phyloP scores from a whole-genome alignment of 768 basidiomycete genomes.

The Phaffia tasmanica region DNA sequence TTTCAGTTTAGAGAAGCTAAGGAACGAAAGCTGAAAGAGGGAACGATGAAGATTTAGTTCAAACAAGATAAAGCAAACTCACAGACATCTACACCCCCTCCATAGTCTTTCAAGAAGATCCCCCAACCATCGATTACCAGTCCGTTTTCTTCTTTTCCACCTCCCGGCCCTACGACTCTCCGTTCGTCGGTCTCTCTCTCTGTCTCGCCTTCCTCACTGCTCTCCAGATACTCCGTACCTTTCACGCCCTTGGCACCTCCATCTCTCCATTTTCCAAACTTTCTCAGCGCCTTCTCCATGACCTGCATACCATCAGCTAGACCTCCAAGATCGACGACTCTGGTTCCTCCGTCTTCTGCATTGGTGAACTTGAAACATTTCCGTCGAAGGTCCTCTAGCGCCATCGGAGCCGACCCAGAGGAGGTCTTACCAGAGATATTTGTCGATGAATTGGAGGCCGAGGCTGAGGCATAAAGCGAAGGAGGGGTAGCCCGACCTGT shows the following conservation, averaged over 20 bases:
- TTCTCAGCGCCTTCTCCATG: conserved; percentile 75
- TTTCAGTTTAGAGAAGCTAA: conserved; percentile 14
- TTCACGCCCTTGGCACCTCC: conserved; percentile 6
- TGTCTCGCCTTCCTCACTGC: conserved; percentile 39
- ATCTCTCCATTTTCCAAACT: conserved; percentile 57
- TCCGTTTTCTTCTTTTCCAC: conserved; percentile 45
- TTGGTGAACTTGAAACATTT: conserved; percentile 80
- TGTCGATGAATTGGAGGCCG: conserved; percentile 28
- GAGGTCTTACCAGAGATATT: conserved; percentile 1
- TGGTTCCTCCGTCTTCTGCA: conserved; percentile 62
- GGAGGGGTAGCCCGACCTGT: neutral
- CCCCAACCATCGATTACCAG: conserved; percentile 83
- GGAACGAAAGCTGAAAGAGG: neutral
- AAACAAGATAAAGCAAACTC: conserved; percentile 13
- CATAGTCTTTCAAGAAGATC: conserved; percentile 54
- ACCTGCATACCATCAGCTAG: conserved; percentile 75
- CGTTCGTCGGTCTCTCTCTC: conserved; percentile 43
- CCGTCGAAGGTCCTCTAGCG: conserved; percentile 65
- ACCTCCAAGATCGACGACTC: conserved; percentile 61
- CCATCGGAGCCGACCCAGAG: conserved; percentile 29
- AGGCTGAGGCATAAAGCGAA: conserved; percentile 2
- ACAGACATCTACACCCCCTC: conserved; percentile 43
- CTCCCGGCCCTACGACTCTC: conserved; percentile 31
- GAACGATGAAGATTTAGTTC: neutral
- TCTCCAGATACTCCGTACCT: conserved; percentile 20